These are phyloP conservation scores for Coleophoma cylindrospora DNA, from an alignment of 2,329 filamentous ascomycete species.

Conservation along the genomic window DNA sequence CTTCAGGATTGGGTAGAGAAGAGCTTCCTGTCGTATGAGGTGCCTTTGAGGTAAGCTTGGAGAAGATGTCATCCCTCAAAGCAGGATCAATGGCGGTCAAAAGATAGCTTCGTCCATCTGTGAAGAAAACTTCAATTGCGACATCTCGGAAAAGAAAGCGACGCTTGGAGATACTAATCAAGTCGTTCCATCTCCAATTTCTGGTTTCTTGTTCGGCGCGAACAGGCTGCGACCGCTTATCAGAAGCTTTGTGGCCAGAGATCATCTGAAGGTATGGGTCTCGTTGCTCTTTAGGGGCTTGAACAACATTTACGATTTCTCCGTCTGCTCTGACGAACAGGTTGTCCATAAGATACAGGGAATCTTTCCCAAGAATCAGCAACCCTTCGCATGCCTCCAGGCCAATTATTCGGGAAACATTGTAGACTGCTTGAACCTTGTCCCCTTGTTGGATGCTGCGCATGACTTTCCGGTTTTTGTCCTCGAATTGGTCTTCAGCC, in stretches of 20 bases:
- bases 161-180: slow-evolving; percentile 93
- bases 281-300: slow-evolving; percentile 85
- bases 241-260: slow-evolving; percentile 59
- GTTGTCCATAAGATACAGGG: slow-evolving; percentile 91
- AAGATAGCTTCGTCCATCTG: slow-evolving; percentile 91
- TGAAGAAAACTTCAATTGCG: slow-evolving; percentile 95
- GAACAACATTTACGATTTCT: slow-evolving; percentile 94
- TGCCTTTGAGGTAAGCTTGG: slow-evolving; percentile 70
- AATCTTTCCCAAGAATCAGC: slow-evolving; percentile 86
- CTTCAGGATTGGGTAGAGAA: slow-evolving; percentile 71
- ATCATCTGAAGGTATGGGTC: slow-evolving; percentile 96
- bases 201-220: slow-evolving; percentile 72
- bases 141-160: slow-evolving; percentile 95
- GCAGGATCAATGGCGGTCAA: slow-evolving; percentile 74
- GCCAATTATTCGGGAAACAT: slow-evolving; percentile 89
- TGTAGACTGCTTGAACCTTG: slow-evolving; percentile 88
- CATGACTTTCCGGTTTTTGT: slow-evolving; percentile 98
- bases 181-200: slow-evolving; percentile 90
- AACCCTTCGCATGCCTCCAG: slow-evolving; percentile 92
- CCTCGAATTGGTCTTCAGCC: slow-evolving; percentile 73
- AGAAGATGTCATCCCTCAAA: slow-evolving; percentile 74
- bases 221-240: slow-evolving; percentile 54
- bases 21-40: slow-evolving; percentile 71
- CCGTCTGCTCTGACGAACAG: slow-evolving; percentile 93
- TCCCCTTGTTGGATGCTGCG: slow-evolving; percentile 86